phyloP scores from a whole-genome alignment of 257 asterid genomes.

The Penstemon newberryi region DNA sequence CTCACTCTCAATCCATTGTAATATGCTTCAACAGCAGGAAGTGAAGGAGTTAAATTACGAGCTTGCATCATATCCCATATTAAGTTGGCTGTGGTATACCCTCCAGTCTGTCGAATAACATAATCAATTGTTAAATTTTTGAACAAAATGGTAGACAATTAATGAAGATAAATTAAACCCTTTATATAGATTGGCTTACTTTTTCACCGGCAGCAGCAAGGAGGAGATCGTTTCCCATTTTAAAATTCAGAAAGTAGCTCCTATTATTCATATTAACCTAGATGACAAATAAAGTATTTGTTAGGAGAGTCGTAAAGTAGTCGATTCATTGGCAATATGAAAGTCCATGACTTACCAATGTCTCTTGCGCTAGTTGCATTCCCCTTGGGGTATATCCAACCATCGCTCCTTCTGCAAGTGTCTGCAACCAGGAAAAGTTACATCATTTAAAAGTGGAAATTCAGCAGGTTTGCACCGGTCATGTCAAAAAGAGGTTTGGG shows the following conservation, averaged over 20 bases:
- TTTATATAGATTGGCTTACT: slow-evolving; percentile 39
- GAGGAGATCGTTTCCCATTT: slow-evolving; percentile 73
- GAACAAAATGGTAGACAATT: background rate
- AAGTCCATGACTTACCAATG: slow-evolving; percentile 57
- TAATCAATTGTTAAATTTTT: slow-evolving; percentile 6
- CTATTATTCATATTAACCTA: slow-evolving; percentile 63
- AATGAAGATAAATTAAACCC: background rate
- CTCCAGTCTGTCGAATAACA: slow-evolving; percentile 64
- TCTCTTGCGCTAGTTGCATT: slow-evolving; percentile 85
- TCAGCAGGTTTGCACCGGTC: too few relatives aligned
- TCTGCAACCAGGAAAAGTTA: slow-evolving; percentile 43
- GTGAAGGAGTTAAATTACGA: slow-evolving; percentile 45
- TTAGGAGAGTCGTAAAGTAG: slow-evolving; percentile 3
- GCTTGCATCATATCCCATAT: slow-evolving; percentile 90
- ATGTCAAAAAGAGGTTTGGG: too few relatives aligned
- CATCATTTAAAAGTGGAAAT: background rate
- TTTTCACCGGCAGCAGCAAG: slow-evolving; percentile 85
- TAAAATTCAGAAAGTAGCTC: slow-evolving; percentile 46
- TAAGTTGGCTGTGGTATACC: slow-evolving; percentile 76
- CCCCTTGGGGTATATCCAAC: slow-evolving; percentile 78
- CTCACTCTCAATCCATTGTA: slow-evolving; percentile 75
- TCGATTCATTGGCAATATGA: slow-evolving; percentile 6
- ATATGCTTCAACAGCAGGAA: slow-evolving; percentile 74
- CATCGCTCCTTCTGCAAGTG: slow-evolving; percentile 88
- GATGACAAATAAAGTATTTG: slow-evolving; percentile 19